Percentiles rank a stretch among this genome's conserved stretches.
phyloP scores from a whole-genome alignment of 148 eudicot species.

The Amaranthus hypochondriacus region DNA sequence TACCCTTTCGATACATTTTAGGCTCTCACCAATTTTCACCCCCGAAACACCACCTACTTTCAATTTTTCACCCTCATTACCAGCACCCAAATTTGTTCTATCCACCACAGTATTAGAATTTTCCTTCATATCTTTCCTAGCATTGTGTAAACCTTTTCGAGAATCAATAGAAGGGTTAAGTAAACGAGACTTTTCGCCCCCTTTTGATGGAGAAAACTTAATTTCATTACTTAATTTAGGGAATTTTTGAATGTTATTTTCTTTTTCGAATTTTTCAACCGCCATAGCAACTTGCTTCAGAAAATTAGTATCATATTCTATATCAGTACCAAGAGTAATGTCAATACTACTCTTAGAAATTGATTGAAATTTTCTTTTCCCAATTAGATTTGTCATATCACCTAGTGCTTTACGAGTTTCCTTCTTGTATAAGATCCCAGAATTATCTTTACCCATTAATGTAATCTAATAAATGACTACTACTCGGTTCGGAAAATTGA shows the following conservation, averaged over 20 bases:
- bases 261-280: conserved; percentile 32
- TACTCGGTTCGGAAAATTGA: not conserved
- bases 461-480: not conserved
- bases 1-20: conserved; percentile 13
- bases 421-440: conserved; percentile 20
- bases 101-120: conserved; percentile 16
- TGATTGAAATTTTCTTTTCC: conserved; percentile 38
- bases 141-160: conserved; percentile 7
- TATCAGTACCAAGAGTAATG: not conserved
- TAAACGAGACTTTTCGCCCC: conserved; percentile 37
- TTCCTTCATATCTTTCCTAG: conserved; percentile 23
- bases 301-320: conserved; percentile 22
- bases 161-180: conserved; percentile 28
- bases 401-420: conserved; percentile 35
- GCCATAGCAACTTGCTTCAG: conserved; percentile 33
- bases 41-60: conserved; percentile 22
- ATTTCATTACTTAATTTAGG: conserved; percentile 20
- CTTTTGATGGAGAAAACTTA: conserved; percentile 28
- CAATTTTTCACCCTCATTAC: conserved; percentile 7
- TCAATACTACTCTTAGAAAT: conserved; percentile 22
- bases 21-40: conserved; percentile 16
- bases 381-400: conserved; percentile 52
- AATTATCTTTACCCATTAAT: conserved; percentile 36
- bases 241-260: conserved; percentile 15
- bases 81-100: conserved; percentile 17